Evolutionary conservation across 2,329 filamentous ascomycete genomes (phyloP).

Genomic region (Trichoderma oligosporum): DNA sequence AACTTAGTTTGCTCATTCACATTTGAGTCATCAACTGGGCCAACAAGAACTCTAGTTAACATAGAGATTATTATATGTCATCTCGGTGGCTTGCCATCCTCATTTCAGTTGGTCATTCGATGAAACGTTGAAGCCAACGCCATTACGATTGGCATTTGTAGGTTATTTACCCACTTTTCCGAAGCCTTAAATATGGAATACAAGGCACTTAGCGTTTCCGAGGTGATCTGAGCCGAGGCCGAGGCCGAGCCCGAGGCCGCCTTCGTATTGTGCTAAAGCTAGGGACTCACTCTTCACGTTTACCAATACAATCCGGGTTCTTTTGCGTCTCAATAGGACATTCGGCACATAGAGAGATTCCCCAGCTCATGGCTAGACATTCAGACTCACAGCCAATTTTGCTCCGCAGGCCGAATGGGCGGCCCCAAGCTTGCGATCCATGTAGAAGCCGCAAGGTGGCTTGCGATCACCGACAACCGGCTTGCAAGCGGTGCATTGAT

Average conservation of each 20-base stretch:
- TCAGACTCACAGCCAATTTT: not conserved
- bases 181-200: too few relatives aligned
- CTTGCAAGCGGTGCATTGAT: conserved; percentile 37
- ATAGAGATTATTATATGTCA: not conserved
- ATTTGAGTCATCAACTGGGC: not conserved
- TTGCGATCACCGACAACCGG: conserved; percentile 38
- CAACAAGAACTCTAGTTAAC: not conserved
- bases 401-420: conserved; percentile 29
- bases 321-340: not conserved
- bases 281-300: not conserved
- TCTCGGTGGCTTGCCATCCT: not conserved
- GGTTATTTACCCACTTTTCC: not conserved
- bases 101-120: too few relatives aligned
- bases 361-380: not conserved
- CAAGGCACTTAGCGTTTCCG: conserved; percentile 6
- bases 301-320: not conserved
- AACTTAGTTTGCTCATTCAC: not conserved
- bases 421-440: conserved; percentile 29
- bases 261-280: too few relatives aligned
- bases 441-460: conserved; percentile 40
- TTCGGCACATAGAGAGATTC: not conserved
- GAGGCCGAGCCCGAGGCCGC: conserved; percentile 28
- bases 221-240: conserved; percentile 25
- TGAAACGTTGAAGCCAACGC: too few relatives aligned
- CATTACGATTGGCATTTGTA: not conserved